Evolutionary conservation across 2,329 filamentous ascomycete species (phyloP), one percentile per base, ranked within the genome.

Genomic region (Apiospora hydei): DNA sequence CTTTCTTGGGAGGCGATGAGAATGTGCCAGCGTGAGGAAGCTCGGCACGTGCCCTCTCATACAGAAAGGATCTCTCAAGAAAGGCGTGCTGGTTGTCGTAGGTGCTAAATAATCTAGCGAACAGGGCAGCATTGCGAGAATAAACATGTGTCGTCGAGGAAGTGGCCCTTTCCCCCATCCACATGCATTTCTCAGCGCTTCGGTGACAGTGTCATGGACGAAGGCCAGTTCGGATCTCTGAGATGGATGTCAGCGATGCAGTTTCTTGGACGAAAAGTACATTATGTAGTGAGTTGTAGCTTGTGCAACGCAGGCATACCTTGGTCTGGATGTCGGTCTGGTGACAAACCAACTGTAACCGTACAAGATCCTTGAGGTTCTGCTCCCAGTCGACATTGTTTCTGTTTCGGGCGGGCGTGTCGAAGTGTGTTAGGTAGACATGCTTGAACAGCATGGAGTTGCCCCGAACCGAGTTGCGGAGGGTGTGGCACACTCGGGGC

Each of bases 11-110:
- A 11, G 79, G 86, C 3, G 71, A 72, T 21, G 75, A 51, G 71
- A 73, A 74, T 51, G 72, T 73, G 11, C 70, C 67, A 1, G 46
- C 41, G 8, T 70, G 47, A 10, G 71, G 69, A 26, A 74, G 72
- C 53, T 82, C 79, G 30, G 82, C 84, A 26, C 87, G 87, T 3
- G 88, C 87, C n/a, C 88, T 85, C 14, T 87, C 83, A 78, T 89
- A 93, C 2, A 94, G 84, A 26, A 86, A 89, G 0, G 92, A 94
- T 16, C 87, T 86, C 74, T 88, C 88, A 44, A 95, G 83, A 77
- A 94, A 91, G 38, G 87, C 85, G 71, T 89, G 84, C 67, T 88
- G 84, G 74, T 90, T 92, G 30, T 83, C 79, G 10, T 84, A 81
- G 3, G 84, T 79, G n/a, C 80, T 74, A 75, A 89, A 86, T 71